These are phyloP conservation scores for Capsella rubella DNA, from an alignment of 441 rosid species.

Conservation along the genomic window DNA sequence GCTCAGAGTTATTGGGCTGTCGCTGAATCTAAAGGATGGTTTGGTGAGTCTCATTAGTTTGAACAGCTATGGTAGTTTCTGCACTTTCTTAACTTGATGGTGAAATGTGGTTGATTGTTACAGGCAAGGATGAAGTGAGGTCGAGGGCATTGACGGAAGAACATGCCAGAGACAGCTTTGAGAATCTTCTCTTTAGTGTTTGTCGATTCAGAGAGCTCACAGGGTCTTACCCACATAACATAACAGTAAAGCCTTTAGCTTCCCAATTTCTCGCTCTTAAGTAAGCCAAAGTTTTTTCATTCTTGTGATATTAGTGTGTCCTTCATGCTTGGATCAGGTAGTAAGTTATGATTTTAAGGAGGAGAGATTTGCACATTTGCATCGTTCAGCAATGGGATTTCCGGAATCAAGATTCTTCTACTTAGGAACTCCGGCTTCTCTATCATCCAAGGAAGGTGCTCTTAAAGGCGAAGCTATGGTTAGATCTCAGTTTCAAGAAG, in stretches of 20 bases:
- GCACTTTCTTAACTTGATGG: conserved; percentile 3
- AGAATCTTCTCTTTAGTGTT: conserved; percentile 92
- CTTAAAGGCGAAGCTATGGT: conserved; percentile 83
- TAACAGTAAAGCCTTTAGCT: conserved; percentile 69
- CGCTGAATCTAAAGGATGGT: conserved; percentile 95
- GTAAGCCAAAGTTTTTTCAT: neutral
- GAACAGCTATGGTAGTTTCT: conserved; percentile 10
- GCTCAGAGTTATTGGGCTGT: conserved; percentile 98
- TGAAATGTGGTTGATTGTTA: conserved; percentile 17
- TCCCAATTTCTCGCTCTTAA: neutral
- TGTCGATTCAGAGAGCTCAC: conserved; percentile 97
- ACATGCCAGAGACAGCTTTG: conserved; percentile 98
- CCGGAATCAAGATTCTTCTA: conserved; percentile 84
- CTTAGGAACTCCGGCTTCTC: conserved; percentile 72
- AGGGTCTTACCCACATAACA: conserved; percentile 84
- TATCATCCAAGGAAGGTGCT: conserved; percentile 72
- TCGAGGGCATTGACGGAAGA: conserved; percentile 93
- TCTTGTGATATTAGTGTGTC: neutral
- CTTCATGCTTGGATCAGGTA: conserved; percentile 54
- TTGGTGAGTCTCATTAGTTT: conserved; percentile 63
- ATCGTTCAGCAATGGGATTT: conserved; percentile 83
- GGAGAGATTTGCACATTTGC: conserved; percentile 81
- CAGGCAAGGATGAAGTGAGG: conserved; percentile 82
- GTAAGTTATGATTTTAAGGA: conserved; percentile 94
- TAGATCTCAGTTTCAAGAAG: conserved; percentile 78